Conservation (phyloP, 2,329 filamentous ascomycete species). For the Penicillium olsonii region DNA sequence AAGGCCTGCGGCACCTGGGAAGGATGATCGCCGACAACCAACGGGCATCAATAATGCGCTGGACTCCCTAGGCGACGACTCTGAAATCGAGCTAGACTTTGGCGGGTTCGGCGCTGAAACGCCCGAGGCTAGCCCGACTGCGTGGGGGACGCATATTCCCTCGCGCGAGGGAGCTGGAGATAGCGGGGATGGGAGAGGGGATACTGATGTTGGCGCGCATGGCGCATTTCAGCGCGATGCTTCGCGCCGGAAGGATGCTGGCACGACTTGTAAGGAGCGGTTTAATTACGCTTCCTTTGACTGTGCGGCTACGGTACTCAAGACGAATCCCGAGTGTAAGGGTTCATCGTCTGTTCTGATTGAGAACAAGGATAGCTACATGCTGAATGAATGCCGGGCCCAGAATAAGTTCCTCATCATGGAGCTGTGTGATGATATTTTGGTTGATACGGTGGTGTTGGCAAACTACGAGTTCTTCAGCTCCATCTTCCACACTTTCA, state of each 20-base stretch:
- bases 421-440: slow-evolving; percentile 81
- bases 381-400: slow-evolving; percentile 86
- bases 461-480: slow-evolving; percentile 99
- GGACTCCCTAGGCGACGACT: slow-evolving; percentile 81
- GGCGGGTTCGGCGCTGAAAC: slow-evolving; percentile 58
- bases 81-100: slow-evolving; percentile 78
- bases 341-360: slow-evolving; percentile 85
- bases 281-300: slow-evolving; percentile 99
- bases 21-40: slow-evolving; percentile 51
- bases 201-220: slow-evolving; percentile 39
- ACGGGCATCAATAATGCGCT: slow-evolving; percentile 65
- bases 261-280: slow-evolving; percentile 94
- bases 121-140: slow-evolving; percentile 37
- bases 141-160: slow-evolving; percentile 34
- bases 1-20: slow-evolving; percentile 51
- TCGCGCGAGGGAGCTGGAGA: slow-evolving; percentile 19
- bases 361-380: slow-evolving; percentile 98
- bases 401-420: slow-evolving; percentile 92
- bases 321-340: slow-evolving; percentile 83
- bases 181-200: slow-evolving; percentile 1
- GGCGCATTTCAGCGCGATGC: slow-evolving; percentile 53
- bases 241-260: slow-evolving; percentile 83
- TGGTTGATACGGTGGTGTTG: slow-evolving; percentile 94
- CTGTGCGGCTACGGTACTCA: slow-evolving; percentile 88
- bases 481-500: slow-evolving; percentile 89